phyloP scores from a whole-genome alignment of 208 protist species.

The Leptomonas pyrrhocoris region DNA sequence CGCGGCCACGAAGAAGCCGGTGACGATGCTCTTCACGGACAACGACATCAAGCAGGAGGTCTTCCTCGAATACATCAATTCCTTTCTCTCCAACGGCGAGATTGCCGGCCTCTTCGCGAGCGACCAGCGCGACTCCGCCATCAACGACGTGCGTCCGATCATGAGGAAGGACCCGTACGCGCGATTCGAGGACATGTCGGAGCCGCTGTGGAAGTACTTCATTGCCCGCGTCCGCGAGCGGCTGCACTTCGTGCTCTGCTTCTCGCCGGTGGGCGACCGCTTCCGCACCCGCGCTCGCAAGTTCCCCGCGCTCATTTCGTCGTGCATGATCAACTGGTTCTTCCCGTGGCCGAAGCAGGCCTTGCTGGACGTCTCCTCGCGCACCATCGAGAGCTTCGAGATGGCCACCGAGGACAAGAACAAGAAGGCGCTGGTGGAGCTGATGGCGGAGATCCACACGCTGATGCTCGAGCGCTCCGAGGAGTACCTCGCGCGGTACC shows the following conservation, averaged over 20 bases:
- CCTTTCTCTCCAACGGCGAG: slow-evolving; percentile 94
- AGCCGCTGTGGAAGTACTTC: slow-evolving; percentile 97
- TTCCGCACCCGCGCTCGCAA: slow-evolving; percentile 96
- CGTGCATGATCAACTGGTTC: slow-evolving; percentile 99
- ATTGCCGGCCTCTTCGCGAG: slow-evolving; percentile 98
- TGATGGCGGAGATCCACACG: slow-evolving; percentile 92
- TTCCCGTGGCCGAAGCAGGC: slow-evolving; percentile 97
- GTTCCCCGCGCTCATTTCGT: slow-evolving; percentile 97
- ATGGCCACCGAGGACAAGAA: slow-evolving; percentile 92
- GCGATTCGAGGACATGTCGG: slow-evolving; percentile 95
- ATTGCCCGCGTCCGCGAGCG: slow-evolving; percentile 96
- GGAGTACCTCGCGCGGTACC: slow-evolving; percentile 93
- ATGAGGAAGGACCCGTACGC: slow-evolving; percentile 95
- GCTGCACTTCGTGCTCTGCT: slow-evolving; percentile 98
- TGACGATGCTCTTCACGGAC: slow-evolving; percentile 98
- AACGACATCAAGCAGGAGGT: slow-evolving; percentile 98
- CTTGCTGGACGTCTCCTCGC: slow-evolving; percentile 92
- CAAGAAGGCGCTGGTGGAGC: slow-evolving; percentile 89
- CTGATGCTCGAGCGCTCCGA: slow-evolving; percentile 90
- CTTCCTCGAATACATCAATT: slow-evolving; percentile 99
- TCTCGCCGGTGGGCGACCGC: slow-evolving; percentile 97
- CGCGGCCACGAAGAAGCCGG: slow-evolving; percentile 78
- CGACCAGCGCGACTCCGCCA: slow-evolving; percentile 96
- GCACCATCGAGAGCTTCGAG: slow-evolving; percentile 90
- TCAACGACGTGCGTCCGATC: slow-evolving; percentile 94